These are phyloP conservation scores for Pseudogymnoascus sp. DNA, from an alignment of 2,329 filamentous ascomycete species.

Conservation along the genomic window DNA sequence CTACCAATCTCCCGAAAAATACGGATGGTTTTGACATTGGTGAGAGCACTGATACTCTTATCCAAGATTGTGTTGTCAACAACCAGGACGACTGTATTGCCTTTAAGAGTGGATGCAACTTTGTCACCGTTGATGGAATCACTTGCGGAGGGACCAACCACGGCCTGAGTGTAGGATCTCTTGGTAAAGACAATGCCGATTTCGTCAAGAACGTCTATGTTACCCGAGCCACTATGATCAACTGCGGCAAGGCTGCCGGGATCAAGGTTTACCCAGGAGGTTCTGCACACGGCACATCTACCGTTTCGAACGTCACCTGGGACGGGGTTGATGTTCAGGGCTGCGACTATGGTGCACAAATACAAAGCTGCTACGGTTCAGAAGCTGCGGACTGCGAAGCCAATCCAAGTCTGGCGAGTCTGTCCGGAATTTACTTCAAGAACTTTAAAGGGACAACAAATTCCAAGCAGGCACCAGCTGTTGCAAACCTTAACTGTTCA, in stretches of 20 bases:
- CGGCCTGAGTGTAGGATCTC: constrained; percentile 40
- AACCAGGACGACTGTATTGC: constrained; percentile 56
- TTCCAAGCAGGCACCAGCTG: constrained; percentile 29
- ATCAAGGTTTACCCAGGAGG: constrained; percentile 40
- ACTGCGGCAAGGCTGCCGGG: constrained; percentile 37
- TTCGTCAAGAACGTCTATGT: constrained; percentile 38
- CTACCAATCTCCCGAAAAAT: constrained; percentile 37
- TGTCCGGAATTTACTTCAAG: constrained; percentile 32
- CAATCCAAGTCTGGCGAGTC: constrained; percentile 29
- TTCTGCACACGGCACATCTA: constrained; percentile 29
- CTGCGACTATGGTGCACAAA: constrained; percentile 38
- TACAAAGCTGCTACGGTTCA: constrained; percentile 38
- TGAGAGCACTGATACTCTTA: constrained; percentile 39
- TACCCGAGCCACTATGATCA: constrained; percentile 33
- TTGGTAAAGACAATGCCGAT: constrained; percentile 38
- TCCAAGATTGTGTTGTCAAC: constrained; percentile 43
- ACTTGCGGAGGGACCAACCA: constrained; percentile 38
- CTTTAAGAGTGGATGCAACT: constrained; percentile 38
- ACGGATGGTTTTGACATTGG: constrained; percentile 49
- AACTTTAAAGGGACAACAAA: constrained; percentile 34
- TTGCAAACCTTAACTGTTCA: constrained; percentile 34
- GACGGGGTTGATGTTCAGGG: constrained; percentile 31
- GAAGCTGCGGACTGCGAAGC: constrained; percentile 30
- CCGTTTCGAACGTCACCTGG: constrained; percentile 37
- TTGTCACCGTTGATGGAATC: constrained; percentile 35